These are phyloP conservation scores for Brettanomyces sp. DNA, from an alignment of 805 yeast genomes.

Conservation along the genomic window DNA sequence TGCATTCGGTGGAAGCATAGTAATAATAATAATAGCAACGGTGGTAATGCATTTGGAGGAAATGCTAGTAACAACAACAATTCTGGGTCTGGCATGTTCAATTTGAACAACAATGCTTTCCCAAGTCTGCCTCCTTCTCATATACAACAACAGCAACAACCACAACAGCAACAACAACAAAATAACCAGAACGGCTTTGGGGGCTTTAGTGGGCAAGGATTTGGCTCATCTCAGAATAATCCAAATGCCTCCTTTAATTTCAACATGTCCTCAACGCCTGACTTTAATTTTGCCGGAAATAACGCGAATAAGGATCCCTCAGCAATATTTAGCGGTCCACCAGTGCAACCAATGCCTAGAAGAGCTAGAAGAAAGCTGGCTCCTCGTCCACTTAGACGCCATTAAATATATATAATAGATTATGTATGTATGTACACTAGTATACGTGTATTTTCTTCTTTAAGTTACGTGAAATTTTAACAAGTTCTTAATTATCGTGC, in stretches of 20 bases:
- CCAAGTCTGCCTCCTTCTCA: neutral
- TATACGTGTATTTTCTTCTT: no score
- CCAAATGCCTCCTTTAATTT: neutral
- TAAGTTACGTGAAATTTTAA: no score
- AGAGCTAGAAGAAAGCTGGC: conserved; percentile 11
- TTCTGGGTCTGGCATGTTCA: neutral
- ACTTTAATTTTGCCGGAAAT: conserved; percentile 23
- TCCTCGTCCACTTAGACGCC: conserved; percentile 15
- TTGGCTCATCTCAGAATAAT: neutral
- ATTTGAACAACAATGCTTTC: neutral
- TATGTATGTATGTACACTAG: no score
- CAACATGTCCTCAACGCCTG: conserved; percentile 15
- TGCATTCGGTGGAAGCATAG: neutral
- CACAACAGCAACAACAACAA: neutral
- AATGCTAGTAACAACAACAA: neutral
- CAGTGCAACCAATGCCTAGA: conserved; percentile 15
- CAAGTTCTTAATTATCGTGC: no score
- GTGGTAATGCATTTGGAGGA: neutral
- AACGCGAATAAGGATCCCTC: conserved; percentile 20
- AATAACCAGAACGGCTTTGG: neutral
- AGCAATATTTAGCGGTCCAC: conserved; percentile 16
- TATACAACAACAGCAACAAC: neutral
- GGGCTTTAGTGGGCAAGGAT: neutral
- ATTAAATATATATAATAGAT: conserved; percentile 1
- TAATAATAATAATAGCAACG: neutral